Evolutionary conservation across 768 basidiomycete genomes (phyloP).

Genomic region (Leucocoprinus leucothites): DNA sequence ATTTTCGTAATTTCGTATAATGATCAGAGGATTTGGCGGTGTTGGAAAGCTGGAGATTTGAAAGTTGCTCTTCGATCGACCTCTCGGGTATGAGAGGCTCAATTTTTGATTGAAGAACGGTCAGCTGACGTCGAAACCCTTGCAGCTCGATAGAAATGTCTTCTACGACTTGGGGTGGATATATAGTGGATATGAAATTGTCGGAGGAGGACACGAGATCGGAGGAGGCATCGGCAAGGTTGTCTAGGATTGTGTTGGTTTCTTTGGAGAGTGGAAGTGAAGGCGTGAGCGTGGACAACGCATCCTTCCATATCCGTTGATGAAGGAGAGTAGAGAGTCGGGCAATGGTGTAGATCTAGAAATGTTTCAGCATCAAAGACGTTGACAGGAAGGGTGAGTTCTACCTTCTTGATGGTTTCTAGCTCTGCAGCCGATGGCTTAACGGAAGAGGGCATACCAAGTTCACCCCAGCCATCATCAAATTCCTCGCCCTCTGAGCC

Average conservation of each 20-base stretch:
- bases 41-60: slow-evolving; percentile 23
- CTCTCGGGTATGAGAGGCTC: slow-evolving; percentile 19
- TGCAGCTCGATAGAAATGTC: slow-evolving; percentile 38
- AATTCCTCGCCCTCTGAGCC: slow-evolving; percentile 30
- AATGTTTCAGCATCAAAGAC: background rate
- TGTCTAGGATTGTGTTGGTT: slow-evolving; percentile 40
- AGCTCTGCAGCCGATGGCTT: slow-evolving; percentile 48
- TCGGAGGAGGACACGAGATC: slow-evolving; percentile 54
- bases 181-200: slow-evolving; percentile 64
- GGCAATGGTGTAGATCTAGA: slow-evolving; percentile 56
- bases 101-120: slow-evolving; percentile 31
- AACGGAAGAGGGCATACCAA: slow-evolving; percentile 47
- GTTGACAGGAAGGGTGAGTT: background rate
- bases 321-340: slow-evolving; percentile 62
- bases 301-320: slow-evolving; percentile 52
- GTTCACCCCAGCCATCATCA: slow-evolving; percentile 65
- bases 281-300: slow-evolving; percentile 33
- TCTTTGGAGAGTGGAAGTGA: slow-evolving; percentile 15
- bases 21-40: slow-evolving; percentile 16
- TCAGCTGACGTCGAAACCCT: slow-evolving; percentile 33
- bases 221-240: slow-evolving; percentile 47
- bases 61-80: slow-evolving; percentile 28
- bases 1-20: slow-evolving; percentile 40
- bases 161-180: slow-evolving; percentile 54
- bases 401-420: slow-evolving; percentile 58